These are phyloP conservation scores for Biscogniauxia sp. DNA, from an alignment of 2,329 filamentous ascomycete species.

Conservation along the genomic window DNA sequence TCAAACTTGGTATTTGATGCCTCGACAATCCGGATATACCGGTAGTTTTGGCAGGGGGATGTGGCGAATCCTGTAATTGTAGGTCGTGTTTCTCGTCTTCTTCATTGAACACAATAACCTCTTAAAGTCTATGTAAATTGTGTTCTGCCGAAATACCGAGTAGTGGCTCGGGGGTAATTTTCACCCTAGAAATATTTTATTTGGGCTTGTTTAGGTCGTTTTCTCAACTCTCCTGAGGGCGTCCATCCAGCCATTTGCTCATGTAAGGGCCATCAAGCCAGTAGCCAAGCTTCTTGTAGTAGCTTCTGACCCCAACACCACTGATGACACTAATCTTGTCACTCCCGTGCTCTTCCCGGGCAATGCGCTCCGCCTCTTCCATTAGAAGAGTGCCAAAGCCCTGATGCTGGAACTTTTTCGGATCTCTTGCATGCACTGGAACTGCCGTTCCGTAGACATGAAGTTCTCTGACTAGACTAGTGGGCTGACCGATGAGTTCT, in stretches of 20 bases:
- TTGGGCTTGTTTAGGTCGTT: neutral
- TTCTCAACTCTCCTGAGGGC: conserved; percentile 24
- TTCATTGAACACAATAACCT: too few relatives aligned
- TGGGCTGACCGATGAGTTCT: conserved; percentile 82
- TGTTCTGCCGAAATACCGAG: too few relatives aligned
- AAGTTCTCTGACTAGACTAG: conserved; percentile 87
- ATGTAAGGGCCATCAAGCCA: conserved; percentile 89
- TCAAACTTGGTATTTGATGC: neutral
- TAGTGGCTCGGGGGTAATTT: too few relatives aligned
- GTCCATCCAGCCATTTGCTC: conserved; percentile 62
- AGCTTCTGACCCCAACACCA: conserved; percentile 93
- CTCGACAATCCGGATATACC: neutral
- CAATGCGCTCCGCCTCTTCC: conserved; percentile 97
- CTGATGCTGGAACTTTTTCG: conserved; percentile 96
- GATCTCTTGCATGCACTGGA: conserved; percentile 93
- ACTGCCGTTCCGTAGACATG: conserved; percentile 97
- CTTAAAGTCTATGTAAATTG: too few relatives aligned
- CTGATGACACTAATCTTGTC: conserved; percentile 95
- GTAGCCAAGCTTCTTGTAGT: conserved; percentile 92
- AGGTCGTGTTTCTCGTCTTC: too few relatives aligned
- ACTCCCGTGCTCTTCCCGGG: conserved; percentile 89
- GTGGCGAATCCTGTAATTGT: too few relatives aligned
- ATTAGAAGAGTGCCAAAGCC: conserved; percentile 94
- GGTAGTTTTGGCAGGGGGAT: too few relatives aligned
- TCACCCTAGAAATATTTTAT: too few relatives aligned